phyloP scores from a whole-genome alignment of 768 basidiomycete species.

The Trametes meyenii region DNA sequence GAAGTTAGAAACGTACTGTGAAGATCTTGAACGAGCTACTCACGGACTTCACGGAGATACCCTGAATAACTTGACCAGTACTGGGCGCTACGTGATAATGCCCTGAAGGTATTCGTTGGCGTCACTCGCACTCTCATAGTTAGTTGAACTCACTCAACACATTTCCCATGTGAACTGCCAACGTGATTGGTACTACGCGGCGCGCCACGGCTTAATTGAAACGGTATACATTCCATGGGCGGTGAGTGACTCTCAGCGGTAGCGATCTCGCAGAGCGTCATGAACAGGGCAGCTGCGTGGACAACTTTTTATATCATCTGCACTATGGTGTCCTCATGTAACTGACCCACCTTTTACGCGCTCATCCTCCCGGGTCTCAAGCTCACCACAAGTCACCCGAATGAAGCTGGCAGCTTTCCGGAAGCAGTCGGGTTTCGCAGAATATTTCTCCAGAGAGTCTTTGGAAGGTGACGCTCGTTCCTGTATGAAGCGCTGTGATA shows the following conservation, averaged over 20 bases:
- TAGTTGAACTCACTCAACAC: slow-evolving; percentile 49
- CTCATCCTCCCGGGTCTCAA: slow-evolving; percentile 61
- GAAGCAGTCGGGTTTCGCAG: slow-evolving; percentile 64
- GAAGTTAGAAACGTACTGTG: background rate
- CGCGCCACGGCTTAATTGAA: background rate
- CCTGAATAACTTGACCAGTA: slow-evolving; percentile 88
- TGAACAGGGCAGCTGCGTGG: slow-evolving; percentile 63
- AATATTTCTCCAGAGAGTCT: slow-evolving; percentile 28
- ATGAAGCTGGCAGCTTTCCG: slow-evolving; percentile 52
- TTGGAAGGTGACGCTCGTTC: background rate
- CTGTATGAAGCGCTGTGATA: background rate
- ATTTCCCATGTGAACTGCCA: slow-evolving; percentile 41
- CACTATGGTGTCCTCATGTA: background rate
- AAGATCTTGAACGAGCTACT: slow-evolving; percentile 34
- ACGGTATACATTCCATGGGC: slow-evolving; percentile 61
- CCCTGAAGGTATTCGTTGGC: slow-evolving; percentile 42
- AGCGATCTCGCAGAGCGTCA: slow-evolving; percentile 81
- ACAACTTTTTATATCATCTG: background rate
- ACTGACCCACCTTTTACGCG: slow-evolving; percentile 54
- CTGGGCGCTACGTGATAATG: slow-evolving; percentile 76
- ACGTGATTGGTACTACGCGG: background rate
- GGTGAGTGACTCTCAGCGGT: slow-evolving; percentile 69
- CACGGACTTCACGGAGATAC: slow-evolving; percentile 77
- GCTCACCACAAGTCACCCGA: slow-evolving; percentile 52
- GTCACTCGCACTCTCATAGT: background rate